Evolutionary conservation across 306 rosid genomes (phyloP), one percentile per base, ranked within the genome.

Genomic region (Arachis stenosperma): DNA sequence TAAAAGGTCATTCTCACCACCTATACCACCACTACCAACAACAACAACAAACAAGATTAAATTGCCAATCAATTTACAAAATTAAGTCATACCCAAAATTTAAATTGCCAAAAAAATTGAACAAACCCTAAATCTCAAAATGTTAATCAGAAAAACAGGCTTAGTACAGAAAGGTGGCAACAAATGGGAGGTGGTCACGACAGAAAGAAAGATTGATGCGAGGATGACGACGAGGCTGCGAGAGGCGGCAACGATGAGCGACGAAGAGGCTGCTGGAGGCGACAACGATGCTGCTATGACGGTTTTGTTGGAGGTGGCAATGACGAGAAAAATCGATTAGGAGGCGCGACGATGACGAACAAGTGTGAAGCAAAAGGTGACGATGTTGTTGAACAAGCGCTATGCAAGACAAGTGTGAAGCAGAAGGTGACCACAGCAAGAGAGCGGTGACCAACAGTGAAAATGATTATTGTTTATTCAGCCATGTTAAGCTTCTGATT

Each of bases 1-100:
- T 82, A 60, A 81, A 90, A 43, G 44, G 98, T 78, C 92, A 96
- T 90, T 54, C 88, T 70, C 70, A 82, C 71, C 9, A 80, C 88
- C 98, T 92, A 74, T 65, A 22, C 17, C 17, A 17, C 17, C 17
- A n/a, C n/a, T n/a, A n/a, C n/a, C n/a, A n/a, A n/a, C n/a, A n/a
- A n/a, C n/a, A 17, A 17, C 17, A 10, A 8, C 61, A 53, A 71
- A 61, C 46, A 40, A 15, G 43, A 64, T 33, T 33, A 33, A 0
- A 33, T 33, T 33, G 22, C 6, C 29, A 52, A 44, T 67, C 55
- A 76, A 81, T 37, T 66, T 29, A 48, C 48, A 75, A 76, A 42
- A 52, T 60, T 29, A 15, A 54, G 41, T 1, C 59, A 67, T 3
- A 27, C 65, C 72, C 75, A 67, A 43, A 66, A 60, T 46, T 15